These are phyloP conservation scores for Physcomitrellopsis africana DNA, from an alignment of 225 moss, liverwort and hornwort genomes.

Conservation along the genomic window DNA sequence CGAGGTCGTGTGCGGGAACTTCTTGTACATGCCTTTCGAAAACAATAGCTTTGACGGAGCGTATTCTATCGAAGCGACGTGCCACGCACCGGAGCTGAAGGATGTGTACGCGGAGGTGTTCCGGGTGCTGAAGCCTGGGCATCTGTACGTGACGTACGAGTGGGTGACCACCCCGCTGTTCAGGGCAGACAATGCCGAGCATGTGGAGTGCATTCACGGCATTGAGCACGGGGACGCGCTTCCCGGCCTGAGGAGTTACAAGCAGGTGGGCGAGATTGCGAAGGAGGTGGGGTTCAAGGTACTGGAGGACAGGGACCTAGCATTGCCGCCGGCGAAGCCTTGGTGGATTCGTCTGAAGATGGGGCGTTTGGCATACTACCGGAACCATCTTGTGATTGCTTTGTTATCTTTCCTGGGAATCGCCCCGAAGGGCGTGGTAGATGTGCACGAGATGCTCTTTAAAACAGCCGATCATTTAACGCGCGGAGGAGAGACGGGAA, in stretches of 20 bases:
- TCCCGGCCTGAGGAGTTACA: conserved; percentile 59
- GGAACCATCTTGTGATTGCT: conserved; percentile 70
- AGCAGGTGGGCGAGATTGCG: conserved; percentile 14
- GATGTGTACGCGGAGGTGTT: conserved; percentile 72
- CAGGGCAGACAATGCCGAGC: conserved; percentile 40
- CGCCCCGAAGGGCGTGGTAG: conserved; percentile 71
- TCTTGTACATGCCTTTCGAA: conserved; percentile 68
- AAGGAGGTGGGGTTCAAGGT: conserved; percentile 70
- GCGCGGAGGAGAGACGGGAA: conserved; percentile 71
- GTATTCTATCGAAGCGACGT: conserved; percentile 74
- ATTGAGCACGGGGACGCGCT: conserved; percentile 43
- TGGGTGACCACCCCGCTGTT: conserved; percentile 45
- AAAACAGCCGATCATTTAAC: conserved; percentile 66
- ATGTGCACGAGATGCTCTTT: conserved; percentile 19
- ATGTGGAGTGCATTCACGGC: too few relatives aligned
- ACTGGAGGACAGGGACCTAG: conserved; percentile 62
- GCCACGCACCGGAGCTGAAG: conserved; percentile 64
- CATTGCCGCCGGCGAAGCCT: conserved; percentile 62
- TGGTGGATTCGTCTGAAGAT: conserved; percentile 34
- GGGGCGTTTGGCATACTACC: conserved; percentile 68
- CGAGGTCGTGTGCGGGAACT: conserved; percentile 72
- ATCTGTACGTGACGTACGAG: too few relatives aligned
- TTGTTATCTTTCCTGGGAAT: conserved; percentile 68
- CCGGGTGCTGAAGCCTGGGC: conserved; percentile 63
- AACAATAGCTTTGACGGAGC: conserved; percentile 65